These are phyloP conservation scores for Pelargonium australe DNA, from an alignment of 441 rosid species.

Conservation along the genomic window DNA sequence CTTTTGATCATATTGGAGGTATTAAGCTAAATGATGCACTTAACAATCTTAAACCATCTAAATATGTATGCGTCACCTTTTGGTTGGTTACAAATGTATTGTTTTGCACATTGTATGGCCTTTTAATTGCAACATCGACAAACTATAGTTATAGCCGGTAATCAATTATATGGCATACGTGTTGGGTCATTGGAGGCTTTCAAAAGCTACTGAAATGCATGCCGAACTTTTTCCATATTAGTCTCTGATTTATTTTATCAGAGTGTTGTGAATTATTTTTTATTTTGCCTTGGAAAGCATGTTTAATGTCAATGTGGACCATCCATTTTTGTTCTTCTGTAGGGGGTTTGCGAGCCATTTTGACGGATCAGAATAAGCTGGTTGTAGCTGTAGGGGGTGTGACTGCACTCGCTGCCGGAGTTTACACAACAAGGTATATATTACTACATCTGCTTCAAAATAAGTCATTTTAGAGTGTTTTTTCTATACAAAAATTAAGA, in stretches of 20 bases:
- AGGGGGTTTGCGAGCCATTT: slow-evolving; percentile 87
- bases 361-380: slow-evolving; percentile 88
- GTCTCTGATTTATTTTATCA: no score
- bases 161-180: no score
- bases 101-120: background rate
- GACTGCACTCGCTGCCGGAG: slow-evolving; percentile 97
- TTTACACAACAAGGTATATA: slow-evolving; percentile 84
- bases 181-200: no score
- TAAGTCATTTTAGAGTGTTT: no score
- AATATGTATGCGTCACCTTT: background rate
- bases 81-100: background rate
- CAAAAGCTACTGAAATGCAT: no score
- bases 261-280: background rate
- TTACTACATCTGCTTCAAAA: background rate
- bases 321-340: slow-evolving; percentile 18
- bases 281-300: slow-evolving; percentile 8
- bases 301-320: slow-evolving; percentile 13
- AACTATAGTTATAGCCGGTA: no score
- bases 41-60: background rate
- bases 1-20: slow-evolving; percentile 98
- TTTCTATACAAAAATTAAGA: no score
- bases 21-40: slow-evolving; percentile 8
- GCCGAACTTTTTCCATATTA: no score
- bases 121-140: no score
- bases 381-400: slow-evolving; percentile 88